These are phyloP conservation scores for Termitomyces sp. DNA, from an alignment of 768 basidiomycete species.

Conservation along the genomic window DNA sequence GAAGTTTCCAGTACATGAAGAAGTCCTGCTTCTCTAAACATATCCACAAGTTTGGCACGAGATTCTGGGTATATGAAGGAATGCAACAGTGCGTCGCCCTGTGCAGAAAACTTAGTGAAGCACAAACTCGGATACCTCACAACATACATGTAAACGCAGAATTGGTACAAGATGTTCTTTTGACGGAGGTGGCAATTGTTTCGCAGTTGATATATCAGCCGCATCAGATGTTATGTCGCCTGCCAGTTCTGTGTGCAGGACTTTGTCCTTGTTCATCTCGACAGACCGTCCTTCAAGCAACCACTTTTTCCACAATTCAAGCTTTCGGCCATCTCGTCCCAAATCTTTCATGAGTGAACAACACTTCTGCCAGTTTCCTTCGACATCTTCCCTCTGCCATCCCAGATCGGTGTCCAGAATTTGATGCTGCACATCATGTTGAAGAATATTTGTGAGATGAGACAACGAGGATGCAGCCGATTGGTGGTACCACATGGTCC, in stretches of 20 bases:
- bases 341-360: conserved; percentile 45
- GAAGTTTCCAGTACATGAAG: conserved; percentile 27
- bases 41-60: conserved; percentile 56
- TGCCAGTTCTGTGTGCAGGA: conserved; percentile 29
- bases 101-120: background rate
- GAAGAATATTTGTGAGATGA: conserved; percentile 17
- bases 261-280: conserved; percentile 10
- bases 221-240: conserved; percentile 35
- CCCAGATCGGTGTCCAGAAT: conserved; percentile 26
- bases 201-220: conserved; percentile 21
- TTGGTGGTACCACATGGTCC: conserved; percentile 11
- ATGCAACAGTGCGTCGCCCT: conserved; percentile 55
- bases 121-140: background rate
- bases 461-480: conserved; percentile 28
- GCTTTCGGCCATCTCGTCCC: conserved; percentile 63
- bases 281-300: conserved; percentile 22
- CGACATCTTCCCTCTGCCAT: conserved; percentile 49
- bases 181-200: conserved; percentile 20
- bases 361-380: conserved; percentile 59
- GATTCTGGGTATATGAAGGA: conserved; percentile 75
- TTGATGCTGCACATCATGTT: conserved; percentile 9
- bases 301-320: conserved; percentile 77
- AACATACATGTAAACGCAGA: conserved; percentile 55
- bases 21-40: conserved; percentile 45
- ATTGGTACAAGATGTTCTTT: conserved; percentile 44